Percentiles rank a stretch among this genome's conserved stretches.
These are phyloP conservation scores for Mrakia gelida DNA, from an alignment of 768 basidiomycete species.

Conservation along the genomic window DNA sequence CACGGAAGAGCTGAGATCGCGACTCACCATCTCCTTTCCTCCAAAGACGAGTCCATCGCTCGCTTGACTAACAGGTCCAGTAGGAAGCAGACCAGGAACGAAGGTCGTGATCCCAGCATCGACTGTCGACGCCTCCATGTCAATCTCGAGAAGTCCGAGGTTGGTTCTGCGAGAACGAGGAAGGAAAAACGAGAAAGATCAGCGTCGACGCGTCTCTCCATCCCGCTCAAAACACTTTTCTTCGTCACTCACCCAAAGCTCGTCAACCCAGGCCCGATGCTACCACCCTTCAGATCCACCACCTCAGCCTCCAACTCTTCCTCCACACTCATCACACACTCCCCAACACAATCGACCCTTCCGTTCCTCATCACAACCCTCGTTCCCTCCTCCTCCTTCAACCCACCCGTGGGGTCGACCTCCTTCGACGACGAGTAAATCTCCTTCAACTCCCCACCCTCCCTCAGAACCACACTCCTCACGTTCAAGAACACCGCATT, in stretches of 20 bases:
- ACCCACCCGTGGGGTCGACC: background rate
- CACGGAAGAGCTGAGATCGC: slow-evolving; percentile 36
- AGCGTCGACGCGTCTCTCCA: background rate
- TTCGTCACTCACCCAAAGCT: background rate
- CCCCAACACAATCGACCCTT: background rate
- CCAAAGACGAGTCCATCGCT: slow-evolving; percentile 68
- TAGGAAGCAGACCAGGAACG: slow-evolving; percentile 34
- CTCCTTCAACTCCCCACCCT: slow-evolving; percentile 39
- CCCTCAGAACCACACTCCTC: slow-evolving; percentile 49
- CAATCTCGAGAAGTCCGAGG: background rate
- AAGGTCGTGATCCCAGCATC: slow-evolving; percentile 52
- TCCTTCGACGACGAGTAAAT: slow-evolving; percentile 1
- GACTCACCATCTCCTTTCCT: slow-evolving; percentile 63
- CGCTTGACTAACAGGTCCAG: slow-evolving; percentile 52
- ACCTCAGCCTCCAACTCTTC: background rate
- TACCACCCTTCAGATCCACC: background rate
- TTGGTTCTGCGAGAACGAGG: background rate
- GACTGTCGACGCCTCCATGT: slow-evolving; percentile 57
- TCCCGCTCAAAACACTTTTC: background rate
- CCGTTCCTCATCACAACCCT: background rate
- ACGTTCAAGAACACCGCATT: slow-evolving; percentile 65
- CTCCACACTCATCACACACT: background rate
- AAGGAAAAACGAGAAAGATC: background rate
- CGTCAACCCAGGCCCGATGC: background rate
- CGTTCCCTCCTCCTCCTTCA: background rate